Percentiles rank a stretch among this genome's conserved stretches.
Evolutionary conservation across 768 basidiomycete species (phyloP).

Genomic region (Pisolithus orientalis): DNA sequence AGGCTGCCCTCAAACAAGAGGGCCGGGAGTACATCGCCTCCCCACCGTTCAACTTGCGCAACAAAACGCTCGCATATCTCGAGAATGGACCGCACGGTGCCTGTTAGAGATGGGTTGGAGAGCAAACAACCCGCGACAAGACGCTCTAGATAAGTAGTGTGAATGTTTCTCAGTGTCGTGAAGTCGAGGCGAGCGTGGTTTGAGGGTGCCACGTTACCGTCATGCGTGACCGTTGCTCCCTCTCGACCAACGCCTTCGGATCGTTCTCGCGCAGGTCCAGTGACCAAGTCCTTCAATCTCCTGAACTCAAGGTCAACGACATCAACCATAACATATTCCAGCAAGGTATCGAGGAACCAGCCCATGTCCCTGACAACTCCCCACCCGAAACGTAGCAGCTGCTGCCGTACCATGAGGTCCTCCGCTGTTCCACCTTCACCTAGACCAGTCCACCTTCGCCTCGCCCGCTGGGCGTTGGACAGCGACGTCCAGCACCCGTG

Average conservation of each 20-base stretch:
- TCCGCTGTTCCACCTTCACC: conserved; percentile 80
- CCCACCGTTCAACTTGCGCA: conserved; percentile 89
- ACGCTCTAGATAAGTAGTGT: conserved; percentile 74
- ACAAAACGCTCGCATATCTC: conserved; percentile 83
- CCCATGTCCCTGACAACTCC: conserved; percentile 83
- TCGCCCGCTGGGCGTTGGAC: conserved; percentile 78
- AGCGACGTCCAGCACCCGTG: conserved; percentile 81
- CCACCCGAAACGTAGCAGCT: conserved; percentile 76
- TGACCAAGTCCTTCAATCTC: conserved; percentile 57
- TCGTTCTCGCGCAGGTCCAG: conserved; percentile 16
- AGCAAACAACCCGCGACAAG: conserved; percentile 76
- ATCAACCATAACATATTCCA: conserved; percentile 86
- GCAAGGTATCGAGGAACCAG: conserved; percentile 82
- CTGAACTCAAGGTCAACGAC: conserved; percentile 83
- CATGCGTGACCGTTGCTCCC: conserved; percentile 5
- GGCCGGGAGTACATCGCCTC: conserved; percentile 82
- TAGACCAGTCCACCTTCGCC: conserved; percentile 80
- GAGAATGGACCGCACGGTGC: conserved; percentile 63
- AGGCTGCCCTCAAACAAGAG: conserved; percentile 78
- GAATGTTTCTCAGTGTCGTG: conserved; percentile 76
- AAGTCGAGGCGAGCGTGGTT: conserved; percentile 59
- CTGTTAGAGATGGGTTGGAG: conserved; percentile 54
- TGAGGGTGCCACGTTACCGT: conserved; percentile 10
- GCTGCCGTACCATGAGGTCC: conserved; percentile 57
- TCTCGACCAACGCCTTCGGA: conserved; percentile 14